A percentile compares a stretch with the other conserved stretches of the same genome.
These are phyloP conservation scores for Biscutella auriculata DNA, from an alignment of 441 rosid species.

Conservation along the genomic window DNA sequence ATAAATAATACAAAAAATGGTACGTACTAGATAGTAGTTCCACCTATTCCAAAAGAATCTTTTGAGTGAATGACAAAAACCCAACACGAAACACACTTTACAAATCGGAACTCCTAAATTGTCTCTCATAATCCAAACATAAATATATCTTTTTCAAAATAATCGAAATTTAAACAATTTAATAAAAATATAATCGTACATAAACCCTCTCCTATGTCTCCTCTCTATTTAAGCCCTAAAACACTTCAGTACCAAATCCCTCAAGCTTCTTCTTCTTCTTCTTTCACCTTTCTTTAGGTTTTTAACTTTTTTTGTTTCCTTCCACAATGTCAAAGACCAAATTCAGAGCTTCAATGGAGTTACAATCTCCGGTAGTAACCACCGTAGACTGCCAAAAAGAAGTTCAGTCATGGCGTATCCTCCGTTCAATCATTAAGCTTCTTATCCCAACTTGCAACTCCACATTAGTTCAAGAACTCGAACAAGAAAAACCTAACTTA, in stretches of 20 bases:
- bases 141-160: not conserved
- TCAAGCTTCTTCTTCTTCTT: constrained; percentile 16
- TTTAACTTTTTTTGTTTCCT: not conserved
- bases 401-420: constrained; percentile 63
- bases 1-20: constrained; percentile 7
- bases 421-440: constrained; percentile 44
- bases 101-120: constrained; percentile 19
- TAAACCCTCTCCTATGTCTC: constrained; percentile 10
- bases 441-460: constrained; percentile 56
- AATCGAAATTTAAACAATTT: not conserved
- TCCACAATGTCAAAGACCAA: constrained; percentile 29
- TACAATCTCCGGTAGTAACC: constrained; percentile 29
- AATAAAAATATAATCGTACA: not conserved
- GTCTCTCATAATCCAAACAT: constrained; percentile 23
- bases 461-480: constrained; percentile 23
- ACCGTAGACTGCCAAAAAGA: constrained; percentile 68
- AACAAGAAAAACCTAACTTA: constrained; percentile 15
- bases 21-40: constrained; percentile 20
- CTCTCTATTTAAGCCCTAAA: constrained; percentile 13
- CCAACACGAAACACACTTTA: constrained; percentile 25
- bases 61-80: constrained; percentile 21
- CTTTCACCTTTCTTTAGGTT: not conserved
- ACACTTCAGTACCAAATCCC: constrained; percentile 15
- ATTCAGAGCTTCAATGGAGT: constrained; percentile 26
- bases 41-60: constrained; percentile 24